A percentile compares a stretch with the other conserved stretches of the same genome.
Evolutionary conservation across 2,329 filamentous ascomycete species (phyloP).

Genomic region (Uncinocarpus reesii): DNA sequence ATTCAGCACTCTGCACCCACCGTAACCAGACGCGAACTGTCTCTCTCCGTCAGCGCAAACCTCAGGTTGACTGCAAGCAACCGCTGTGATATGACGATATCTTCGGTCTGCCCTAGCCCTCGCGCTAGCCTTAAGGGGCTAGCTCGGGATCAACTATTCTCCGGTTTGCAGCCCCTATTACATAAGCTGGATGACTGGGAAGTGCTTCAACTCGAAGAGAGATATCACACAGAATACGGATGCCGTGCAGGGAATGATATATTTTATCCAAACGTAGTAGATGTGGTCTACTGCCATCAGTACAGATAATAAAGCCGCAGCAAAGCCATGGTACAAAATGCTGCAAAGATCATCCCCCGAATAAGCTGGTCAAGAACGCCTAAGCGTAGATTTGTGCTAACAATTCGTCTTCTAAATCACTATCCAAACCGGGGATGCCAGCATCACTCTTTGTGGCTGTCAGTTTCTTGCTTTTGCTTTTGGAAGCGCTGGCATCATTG

Average conservation of each 20-base stretch:
- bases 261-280: too few relatives aligned
- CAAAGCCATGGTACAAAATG: background rate
- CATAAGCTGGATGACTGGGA: background rate
- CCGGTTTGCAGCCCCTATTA: background rate
- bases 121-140: background rate
- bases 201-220: too few relatives aligned
- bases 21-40: background rate
- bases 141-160: background rate
- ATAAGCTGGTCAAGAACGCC: background rate
- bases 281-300: too few relatives aligned
- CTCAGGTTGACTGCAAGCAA: background rate
- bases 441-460: background rate
- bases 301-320: too few relatives aligned
- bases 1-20: background rate
- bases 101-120: slow-evolving; percentile 3
- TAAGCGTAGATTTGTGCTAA: background rate
- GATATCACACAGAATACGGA: too few relatives aligned
- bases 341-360: background rate
- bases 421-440: slow-evolving; percentile 1
- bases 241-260: too few relatives aligned
- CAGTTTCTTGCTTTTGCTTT: background rate
- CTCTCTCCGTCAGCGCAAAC: background rate
- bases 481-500: slow-evolving; percentile 38
- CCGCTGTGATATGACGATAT: slow-evolving; percentile 7
- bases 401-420: slow-evolving; percentile 5